phyloP scores from a whole-genome alignment of 1,284 basidiomycete genomes.

The Gymnopus androsaceus region DNA sequence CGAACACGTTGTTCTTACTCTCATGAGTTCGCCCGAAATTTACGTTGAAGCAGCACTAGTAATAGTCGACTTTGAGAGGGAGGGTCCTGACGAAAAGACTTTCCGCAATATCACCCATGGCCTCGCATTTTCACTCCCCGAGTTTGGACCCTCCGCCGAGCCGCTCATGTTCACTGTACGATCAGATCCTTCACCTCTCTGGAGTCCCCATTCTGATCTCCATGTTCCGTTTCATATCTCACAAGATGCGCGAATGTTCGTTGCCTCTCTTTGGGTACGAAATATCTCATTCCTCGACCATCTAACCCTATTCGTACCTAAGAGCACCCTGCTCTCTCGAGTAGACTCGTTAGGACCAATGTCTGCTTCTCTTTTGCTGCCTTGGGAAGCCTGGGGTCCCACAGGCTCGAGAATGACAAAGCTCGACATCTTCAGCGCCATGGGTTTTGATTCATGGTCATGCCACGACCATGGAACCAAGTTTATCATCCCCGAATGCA shows the following conservation, averaged over 20 bases:
- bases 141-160: conserved; percentile 24
- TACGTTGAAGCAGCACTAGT: conserved; percentile 19
- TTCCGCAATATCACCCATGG: conserved; percentile 34
- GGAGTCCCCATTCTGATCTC: conserved; percentile 34
- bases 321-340: conserved; percentile 43
- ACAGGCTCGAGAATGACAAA: conserved; percentile 40
- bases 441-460: conserved; percentile 50
- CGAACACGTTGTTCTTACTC: conserved; percentile 12
- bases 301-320: conserved; percentile 50
- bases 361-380: conserved; percentile 29
- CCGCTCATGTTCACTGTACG: conserved; percentile 45
- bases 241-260: conserved; percentile 45
- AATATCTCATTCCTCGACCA: conserved; percentile 27
- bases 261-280: conserved; percentile 45
- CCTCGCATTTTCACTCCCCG: conserved; percentile 45
- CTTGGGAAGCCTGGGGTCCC: conserved; percentile 59
- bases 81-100: conserved; percentile 27
- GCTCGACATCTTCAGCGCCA: conserved; percentile 30
- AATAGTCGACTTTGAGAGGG: conserved; percentile 31
- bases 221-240: conserved; percentile 53
- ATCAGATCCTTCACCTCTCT: conserved; percentile 57
- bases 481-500: conserved; percentile 35
- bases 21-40: conserved; percentile 18
- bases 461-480: conserved; percentile 60
- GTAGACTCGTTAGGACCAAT: conserved; percentile 23